Evolutionary conservation across 1,284 basidiomycete species (phyloP).

Genomic region (Ganoderma sp.): DNA sequence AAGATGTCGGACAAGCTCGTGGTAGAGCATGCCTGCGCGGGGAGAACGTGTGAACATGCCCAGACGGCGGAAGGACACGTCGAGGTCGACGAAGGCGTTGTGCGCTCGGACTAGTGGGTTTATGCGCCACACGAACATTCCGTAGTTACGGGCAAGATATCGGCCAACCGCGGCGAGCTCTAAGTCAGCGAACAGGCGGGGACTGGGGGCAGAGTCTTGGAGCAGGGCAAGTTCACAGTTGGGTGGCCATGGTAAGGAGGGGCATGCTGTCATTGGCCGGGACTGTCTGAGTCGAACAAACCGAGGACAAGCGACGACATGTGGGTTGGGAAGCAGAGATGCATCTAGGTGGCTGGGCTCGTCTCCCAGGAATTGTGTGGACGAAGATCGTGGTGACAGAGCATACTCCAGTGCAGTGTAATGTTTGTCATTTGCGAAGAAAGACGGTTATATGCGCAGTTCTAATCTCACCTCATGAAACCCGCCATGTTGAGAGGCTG

Average conservation of each 20-base stretch:
- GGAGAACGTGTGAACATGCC: not conserved
- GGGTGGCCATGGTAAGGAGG: not conserved
- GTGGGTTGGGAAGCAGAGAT: not conserved
- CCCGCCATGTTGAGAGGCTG: not conserved
- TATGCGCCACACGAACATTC: constrained; percentile 3
- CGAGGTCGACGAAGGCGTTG: not conserved
- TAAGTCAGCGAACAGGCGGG: not conserved
- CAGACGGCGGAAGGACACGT: not conserved
- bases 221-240: not conserved
- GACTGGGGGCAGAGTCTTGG: not conserved
- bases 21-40: not conserved
- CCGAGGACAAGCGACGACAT: not conserved
- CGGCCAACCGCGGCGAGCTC: not conserved
- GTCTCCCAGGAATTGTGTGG: not conserved
- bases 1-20: not conserved
- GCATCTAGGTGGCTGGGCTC: not conserved
- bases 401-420: not conserved
- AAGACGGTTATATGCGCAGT: not conserved
- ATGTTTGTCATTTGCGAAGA: not conserved
- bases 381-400: not conserved
- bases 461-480: not conserved
- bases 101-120: not conserved
- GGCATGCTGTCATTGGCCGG: not conserved
- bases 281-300: not conserved
- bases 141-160: not conserved